Base-by-base conservation (phyloP, 768 basidiomycete species). In the Chalciporus sphaerocephalus region DNA sequence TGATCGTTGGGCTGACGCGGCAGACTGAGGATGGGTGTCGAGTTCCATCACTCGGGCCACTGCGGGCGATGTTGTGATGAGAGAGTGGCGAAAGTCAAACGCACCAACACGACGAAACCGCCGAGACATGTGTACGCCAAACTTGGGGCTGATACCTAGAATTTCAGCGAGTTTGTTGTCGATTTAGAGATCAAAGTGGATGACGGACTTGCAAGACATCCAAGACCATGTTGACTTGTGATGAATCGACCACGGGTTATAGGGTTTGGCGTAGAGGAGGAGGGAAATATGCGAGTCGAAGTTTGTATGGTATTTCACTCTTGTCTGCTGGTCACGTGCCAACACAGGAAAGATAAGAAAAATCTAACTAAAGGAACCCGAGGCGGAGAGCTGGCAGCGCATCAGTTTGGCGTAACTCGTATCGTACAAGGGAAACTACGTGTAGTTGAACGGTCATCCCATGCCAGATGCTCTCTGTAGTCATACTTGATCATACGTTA, bases 91-190 rank as follows among this genome's bases (percentile, higher is more conserved):
- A 11, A 0, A 2, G 27, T 23, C 6, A 34, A 21, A 53, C 73
- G 28, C 44, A 78, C 76, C 9, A 68, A 65, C 24, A 78, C 74
- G 22, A 72, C 69, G 39, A 78, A 78, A 3, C 76, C 83, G 4
- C 83, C 85, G 1, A 86, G 60, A 46, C 78, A 76, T 18, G 79
- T 78, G 54, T 86, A 86, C 9, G 80, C 78, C 50, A 84, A 53
- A 16, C 77, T 69, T 1, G 78, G 61, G 22, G 70, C 55, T 1
- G 80, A 73, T 2, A 78, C 69, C 85, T 87, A 57, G 17, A 28
- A 44, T 46, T 23, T 49, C 50, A 40, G 47, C 52, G 50, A 61
- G 60, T 67, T 53, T 53, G 53, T 52, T 41, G 49, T 40, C 20
- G 45, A 20, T 6, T 11, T 5, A 9, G 38, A 17, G 8, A 10